Evolutionary conservation across 148 eudicot genomes (phyloP), one percentile per base, ranked within the genome.

Genomic region (Amaranthus palmeri): DNA sequence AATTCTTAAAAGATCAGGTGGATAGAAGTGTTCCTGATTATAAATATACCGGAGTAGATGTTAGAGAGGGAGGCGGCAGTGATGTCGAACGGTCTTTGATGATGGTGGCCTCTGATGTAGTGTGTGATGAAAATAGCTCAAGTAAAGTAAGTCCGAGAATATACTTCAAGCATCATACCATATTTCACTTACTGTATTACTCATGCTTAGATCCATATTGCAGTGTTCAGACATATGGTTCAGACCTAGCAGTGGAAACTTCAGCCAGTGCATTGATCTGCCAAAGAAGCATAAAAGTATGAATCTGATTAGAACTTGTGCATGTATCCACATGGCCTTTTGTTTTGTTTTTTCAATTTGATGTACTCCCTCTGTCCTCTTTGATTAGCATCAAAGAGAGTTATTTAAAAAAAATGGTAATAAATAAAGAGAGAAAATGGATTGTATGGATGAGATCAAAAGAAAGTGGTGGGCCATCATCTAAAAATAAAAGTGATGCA

Each of bases 181-280:
- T 25, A n/a, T 44, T 65, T 75, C 44, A 64, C 56, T 0, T 70
- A 63, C 65, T 71, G 18, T 40, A 65, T 71, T 54, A 40, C 77
- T 80, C 49, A 80, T 81, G 65, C 58, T 74, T 75, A 56, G 55
- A 48, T 70, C 43, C 67, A 5, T 71, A 25, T 67, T 80, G 64
- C 72, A 95, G 99, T 77, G 74, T 79, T 83, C 89, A 76, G 96
- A 81, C 75, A 82, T 89, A 61, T 95, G 97, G 99, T 76, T 85
- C 78, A 87, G 82, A 78, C 88, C 97, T 17, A 77, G 82, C 76
- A 95, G 93, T 50, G 88, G 85, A 56, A 95, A 90, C 83, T 91
- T 84, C 88, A 89, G 81, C 66, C 89, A 81, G 74, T 95, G 99
- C 86, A 81, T 89, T 71, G 85, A 87, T 60, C 80, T 82, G 61